A percentile compares a stretch with the other conserved stretches of the same genome.
Evolutionary conservation across 305 asterid genomes (phyloP).

Genomic region (Salvia sclarea): DNA sequence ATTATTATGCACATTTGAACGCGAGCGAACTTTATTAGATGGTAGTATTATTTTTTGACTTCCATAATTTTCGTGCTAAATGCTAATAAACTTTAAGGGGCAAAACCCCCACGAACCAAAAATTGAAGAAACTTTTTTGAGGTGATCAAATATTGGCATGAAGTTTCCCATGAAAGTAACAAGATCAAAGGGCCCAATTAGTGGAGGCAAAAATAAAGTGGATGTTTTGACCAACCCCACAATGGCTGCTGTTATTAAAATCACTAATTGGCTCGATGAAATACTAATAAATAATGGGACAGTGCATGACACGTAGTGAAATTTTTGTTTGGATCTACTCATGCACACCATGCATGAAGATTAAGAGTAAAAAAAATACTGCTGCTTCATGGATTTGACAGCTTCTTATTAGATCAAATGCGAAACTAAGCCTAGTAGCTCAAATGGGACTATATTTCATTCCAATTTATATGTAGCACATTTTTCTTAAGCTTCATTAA

Average conservation of each 20-base stretch:
- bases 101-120: not conserved
- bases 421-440: not conserved
- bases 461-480: too few relatives aligned
- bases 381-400: too few relatives aligned
- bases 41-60: too few relatives aligned
- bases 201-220: conserved; percentile 30
- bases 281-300: not conserved
- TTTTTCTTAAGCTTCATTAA: too few relatives aligned
- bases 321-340: conserved; percentile 18
- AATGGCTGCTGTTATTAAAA: conserved; percentile 40
- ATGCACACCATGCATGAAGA: conserved; percentile 32
- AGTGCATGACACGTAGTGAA: conserved; percentile 36
- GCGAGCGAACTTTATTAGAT: too few relatives aligned
- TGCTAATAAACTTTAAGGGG: too few relatives aligned
- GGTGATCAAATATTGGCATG: not conserved
- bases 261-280: not conserved
- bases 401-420: not conserved
- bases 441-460: not conserved
- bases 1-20: too few relatives aligned
- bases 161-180: not conserved
- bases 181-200: conserved; percentile 9
- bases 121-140: not conserved
- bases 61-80: too few relatives aligned
- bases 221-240: conserved; percentile 49
- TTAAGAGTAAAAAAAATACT: not conserved